A percentile compares a stretch with the other conserved stretches of the same genome.
phyloP scores from a whole-genome alignment of 2,329 filamentous ascomycete genomes.

The Zarea fungicola region DNA sequence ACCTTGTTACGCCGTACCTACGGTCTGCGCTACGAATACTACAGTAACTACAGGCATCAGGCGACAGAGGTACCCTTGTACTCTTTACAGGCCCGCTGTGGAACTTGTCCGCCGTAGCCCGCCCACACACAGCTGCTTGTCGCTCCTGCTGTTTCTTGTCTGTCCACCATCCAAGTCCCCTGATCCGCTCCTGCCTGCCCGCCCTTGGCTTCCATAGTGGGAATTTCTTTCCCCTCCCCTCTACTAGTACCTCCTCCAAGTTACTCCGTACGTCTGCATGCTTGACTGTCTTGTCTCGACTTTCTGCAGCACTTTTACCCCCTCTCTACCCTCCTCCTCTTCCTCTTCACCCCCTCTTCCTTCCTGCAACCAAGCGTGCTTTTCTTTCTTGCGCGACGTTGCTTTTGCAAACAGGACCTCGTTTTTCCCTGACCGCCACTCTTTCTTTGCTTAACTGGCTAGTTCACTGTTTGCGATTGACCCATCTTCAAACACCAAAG shows the following conservation, averaged over 20 bases:
- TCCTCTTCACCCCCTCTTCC: constrained; percentile 2
- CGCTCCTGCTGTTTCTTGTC: background rate
- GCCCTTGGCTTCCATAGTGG: constrained; percentile 1
- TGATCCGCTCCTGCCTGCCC: background rate
- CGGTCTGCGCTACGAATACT: no score
- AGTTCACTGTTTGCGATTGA: constrained; percentile 4
- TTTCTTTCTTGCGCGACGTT: constrained; percentile 8
- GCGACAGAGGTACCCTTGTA: no score
- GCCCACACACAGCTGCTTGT: background rate
- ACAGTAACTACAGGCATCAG: no score
- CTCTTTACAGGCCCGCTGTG: no score
- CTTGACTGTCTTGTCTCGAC: no score
- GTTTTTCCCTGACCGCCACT: background rate
- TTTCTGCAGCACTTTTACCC: constrained; percentile 9
- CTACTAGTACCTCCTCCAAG: background rate
- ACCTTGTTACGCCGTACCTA: no score
- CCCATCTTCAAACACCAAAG: background rate
- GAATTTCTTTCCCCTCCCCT: background rate
- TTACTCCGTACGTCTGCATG: constrained; percentile 3
- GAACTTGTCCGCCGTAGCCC: background rate
- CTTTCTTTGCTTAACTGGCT: background rate
- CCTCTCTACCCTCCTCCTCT: background rate
- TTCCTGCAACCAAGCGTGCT: constrained; percentile 5
- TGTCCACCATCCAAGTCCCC: background rate
- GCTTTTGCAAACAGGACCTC: background rate